Base-by-base conservation (phyloP, 768 basidiomycete genomes). In the Trametes sanguinea region DNA sequence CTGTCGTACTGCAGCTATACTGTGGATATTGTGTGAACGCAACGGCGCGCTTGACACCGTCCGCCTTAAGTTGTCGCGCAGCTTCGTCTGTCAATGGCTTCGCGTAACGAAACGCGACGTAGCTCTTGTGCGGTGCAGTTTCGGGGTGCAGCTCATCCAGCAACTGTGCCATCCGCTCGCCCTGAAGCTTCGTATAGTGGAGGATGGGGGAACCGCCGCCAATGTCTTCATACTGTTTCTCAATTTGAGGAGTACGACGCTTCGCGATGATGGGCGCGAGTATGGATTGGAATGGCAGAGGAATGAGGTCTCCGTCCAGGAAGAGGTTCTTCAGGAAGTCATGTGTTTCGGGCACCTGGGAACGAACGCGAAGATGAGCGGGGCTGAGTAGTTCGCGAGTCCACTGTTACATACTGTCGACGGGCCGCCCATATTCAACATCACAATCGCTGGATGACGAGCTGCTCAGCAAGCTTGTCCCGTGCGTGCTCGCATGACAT, bases 391-490 rank as follows among this genome's bases (percentile, higher is more conserved):
- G 6, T 14, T 29, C 32, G 30, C 37, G n/a, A 5, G 30, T 14
- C 6, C 2, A 27, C 2, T 14, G 6, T 39, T 40, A 77, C 85
- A 68, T 70, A 94, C 94, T 60, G 94, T 95, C 53, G 91, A 85
- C 27, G 96, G 97, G 2, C 97, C 97, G 46, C 97, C 97, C 97
- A 99, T 99, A 76, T 98, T 99, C 78, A 99, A 80, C 90, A 99
- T 92, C 44, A 99, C 94, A 64, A 98, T 83, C 40, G 91, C 96
- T 86, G 42, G 16, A 6, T 2, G 6, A 51, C 16, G 22, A 10
- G 42, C 27, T 29, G 14, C 14, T 67, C 17, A 65, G 54, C 39
- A 32, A n/a, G n/a, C 43, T n/a, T 11, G 16, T 13, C 3, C 7
- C 4, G 33, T 16, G 4, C 6, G 30, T 13, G 14, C 27, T 6